Evolutionary conservation across 1,284 basidiomycete genomes (phyloP), one percentile per base, ranked within the genome.

Genomic region (Cystobasidiaceae sp.): DNA sequence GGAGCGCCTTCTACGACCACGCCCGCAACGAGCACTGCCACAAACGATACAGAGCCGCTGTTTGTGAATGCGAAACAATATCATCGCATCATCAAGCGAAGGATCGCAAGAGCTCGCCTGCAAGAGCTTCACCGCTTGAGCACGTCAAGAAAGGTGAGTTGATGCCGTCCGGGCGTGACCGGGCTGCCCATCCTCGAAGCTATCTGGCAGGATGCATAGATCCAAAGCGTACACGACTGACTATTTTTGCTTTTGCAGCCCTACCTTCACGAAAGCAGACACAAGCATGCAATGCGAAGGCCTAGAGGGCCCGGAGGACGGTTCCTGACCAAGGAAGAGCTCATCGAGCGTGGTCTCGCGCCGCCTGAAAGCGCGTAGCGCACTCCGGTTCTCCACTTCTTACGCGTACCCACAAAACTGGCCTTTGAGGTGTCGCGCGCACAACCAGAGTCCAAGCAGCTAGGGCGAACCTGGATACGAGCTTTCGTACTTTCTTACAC

Each of bases 61-160:
- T 94, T 93, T 79, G 93, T 97, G 69, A 97, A 97, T 74, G 93
- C 93, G 54, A 97, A 97, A 77, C 93, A 97, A 78, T 97, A 96
- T 77, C 90, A 93, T 74, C 88, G 93, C 73, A 97, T 97, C 75
- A 82, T 97, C 75, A 96, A 96, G 80, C 83, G 93, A 67, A 83
- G 93, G 60, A 83, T 89, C 70, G 91, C 92, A 6, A 80, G 93
- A 41, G 89, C 90, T 1, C 82, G 93, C 32, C 81, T 96, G 52
- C 92, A 94, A 74, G 93, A 96, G 78, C 82, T 97, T 57, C 91
- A 94, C 73, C 82, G 91, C 69, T 83, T 97, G 67, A 93, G 90
- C 59, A 83, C 86, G 71, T 89, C 93, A 76, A 82, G 93, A 74
- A 97, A 97, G 84, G 93, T 90, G 64, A 68, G 80, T 70, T 60